Conservation (phyloP, 768 basidiomycete genomes). For the Termitomyces sp. region DNA sequence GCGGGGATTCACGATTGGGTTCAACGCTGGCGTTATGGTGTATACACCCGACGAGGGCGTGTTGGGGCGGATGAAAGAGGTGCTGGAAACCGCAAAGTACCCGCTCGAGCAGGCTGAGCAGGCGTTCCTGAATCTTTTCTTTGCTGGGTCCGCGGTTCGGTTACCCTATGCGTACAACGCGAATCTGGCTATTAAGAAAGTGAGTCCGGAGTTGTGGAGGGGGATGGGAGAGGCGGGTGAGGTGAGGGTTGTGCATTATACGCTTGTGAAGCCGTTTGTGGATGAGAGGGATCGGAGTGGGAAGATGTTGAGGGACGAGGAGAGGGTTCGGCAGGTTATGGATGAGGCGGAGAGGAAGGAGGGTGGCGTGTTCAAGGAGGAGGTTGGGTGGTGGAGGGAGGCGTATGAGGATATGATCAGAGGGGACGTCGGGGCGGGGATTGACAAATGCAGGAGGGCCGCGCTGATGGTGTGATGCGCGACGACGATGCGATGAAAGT, state of each 20-base stretch:
- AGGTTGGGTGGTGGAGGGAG: constrained; percentile 33
- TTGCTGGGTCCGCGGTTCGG: constrained; percentile 30
- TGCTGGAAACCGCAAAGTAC: constrained; percentile 28
- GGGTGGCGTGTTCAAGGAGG: constrained; percentile 28
- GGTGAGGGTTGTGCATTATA: constrained; percentile 38
- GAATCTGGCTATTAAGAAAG: constrained; percentile 37
- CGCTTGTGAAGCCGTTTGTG: constrained; percentile 27
- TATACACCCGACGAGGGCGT: constrained; percentile 30
- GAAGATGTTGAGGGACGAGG: constrained; percentile 20
- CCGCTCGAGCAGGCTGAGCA: constrained; percentile 36
- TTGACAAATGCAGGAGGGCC: constrained; percentile 3
- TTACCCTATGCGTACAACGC: constrained; percentile 42
- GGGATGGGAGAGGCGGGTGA: constrained; percentile 24
- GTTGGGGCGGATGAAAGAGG: constrained; percentile 28
- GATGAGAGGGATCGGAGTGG: constrained; percentile 2
- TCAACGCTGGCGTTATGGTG: constrained; percentile 41
- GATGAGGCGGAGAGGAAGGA: constrained; percentile 15
- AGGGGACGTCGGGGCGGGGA: constrained; percentile 4
- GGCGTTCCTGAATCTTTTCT: constrained; percentile 41
- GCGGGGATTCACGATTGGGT: constrained; percentile 33
- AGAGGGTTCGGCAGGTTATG: constrained; percentile 24
- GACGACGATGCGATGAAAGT: not conserved
- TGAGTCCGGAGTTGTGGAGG: constrained; percentile 32
- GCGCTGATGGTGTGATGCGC: not conserved
- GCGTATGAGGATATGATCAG: constrained; percentile 28